Conservation (phyloP, 2,329 filamentous ascomycete species). For the Calonectria pauciramosa region DNA sequence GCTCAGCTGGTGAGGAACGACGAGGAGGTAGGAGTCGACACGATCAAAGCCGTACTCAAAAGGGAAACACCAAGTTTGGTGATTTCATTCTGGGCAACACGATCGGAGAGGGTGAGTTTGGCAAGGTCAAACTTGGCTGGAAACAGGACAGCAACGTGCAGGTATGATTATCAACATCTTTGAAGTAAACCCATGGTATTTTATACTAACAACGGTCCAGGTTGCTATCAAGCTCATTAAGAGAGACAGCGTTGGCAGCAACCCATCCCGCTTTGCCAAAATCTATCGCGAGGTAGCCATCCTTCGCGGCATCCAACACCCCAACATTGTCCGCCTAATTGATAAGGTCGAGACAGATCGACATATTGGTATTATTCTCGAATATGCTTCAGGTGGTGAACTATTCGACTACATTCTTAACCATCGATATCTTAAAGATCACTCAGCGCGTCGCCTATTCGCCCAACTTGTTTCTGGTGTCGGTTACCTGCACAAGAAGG, state of each 20-base stretch:
- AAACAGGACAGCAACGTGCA: conserved; percentile 94
- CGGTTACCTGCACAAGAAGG: conserved; percentile 97
- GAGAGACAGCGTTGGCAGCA: conserved; percentile 88
- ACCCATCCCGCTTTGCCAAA: conserved; percentile 91
- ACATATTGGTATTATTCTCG: conserved; percentile 97
- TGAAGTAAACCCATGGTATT: background rate
- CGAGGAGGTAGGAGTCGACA: conserved; percentile 70
- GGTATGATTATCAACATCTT: conserved; percentile 55
- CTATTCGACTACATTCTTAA: conserved; percentile 99
- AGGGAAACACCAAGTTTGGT: conserved; percentile 85
- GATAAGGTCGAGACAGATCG: conserved; percentile 99
- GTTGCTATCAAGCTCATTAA: conserved; percentile 99
- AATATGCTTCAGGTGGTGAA: conserved; percentile 97
- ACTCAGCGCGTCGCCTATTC: conserved; percentile 89
- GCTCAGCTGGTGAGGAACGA: conserved; percentile 60
- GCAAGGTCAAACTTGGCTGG: conserved; percentile 99
- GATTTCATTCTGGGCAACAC: conserved; percentile 97
- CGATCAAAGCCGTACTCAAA: conserved; percentile 69
- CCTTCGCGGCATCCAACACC: conserved; percentile 87
- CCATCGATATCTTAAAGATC: conserved; percentile 95
- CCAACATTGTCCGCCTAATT: conserved; percentile 96
- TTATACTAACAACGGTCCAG: conserved; percentile 55
- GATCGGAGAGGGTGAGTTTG: conserved; percentile 97
- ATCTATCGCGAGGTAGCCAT: conserved; percentile 98
- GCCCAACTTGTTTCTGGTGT: conserved; percentile 97